phyloP scores from a whole-genome alignment of 2,329 filamentous ascomycete genomes.

The Cytospora piceicola region DNA sequence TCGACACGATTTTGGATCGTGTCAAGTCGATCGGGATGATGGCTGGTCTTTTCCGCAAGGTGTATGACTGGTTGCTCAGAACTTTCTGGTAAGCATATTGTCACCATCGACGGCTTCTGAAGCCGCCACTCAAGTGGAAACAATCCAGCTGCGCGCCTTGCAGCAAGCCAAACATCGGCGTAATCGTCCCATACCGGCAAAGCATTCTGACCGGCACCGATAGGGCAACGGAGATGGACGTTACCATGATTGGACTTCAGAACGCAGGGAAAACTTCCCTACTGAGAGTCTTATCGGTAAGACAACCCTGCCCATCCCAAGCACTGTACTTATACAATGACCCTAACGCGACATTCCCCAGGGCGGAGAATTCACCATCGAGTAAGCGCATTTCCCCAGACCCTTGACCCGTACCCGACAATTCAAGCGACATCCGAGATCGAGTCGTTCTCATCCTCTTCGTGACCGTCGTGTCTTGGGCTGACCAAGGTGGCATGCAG shows the following conservation, averaged over 20 bases:
- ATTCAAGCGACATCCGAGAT: slow-evolving; percentile 3
- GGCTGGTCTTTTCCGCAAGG: slow-evolving; percentile 88
- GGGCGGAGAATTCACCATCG: slow-evolving; percentile 98
- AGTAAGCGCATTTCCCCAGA: slow-evolving; percentile 66
- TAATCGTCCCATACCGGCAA: not conserved
- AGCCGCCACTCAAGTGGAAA: slow-evolving; percentile 32
- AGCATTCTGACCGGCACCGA: slow-evolving; percentile 25
- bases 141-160: slow-evolving; percentile 36
- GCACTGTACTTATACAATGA: not conserved
- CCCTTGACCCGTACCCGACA: slow-evolving; percentile 28
- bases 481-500: slow-evolving; percentile 53
- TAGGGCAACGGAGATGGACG: slow-evolving; percentile 99
- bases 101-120: not conserved
- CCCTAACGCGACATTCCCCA: slow-evolving; percentile 46
- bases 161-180: not conserved
- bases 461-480: slow-evolving; percentile 44
- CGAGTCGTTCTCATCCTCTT: slow-evolving; percentile 21
- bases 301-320: slow-evolving; percentile 42
- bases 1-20: slow-evolving; percentile 8
- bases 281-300: slow-evolving; percentile 90
- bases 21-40: slow-evolving; percentile 56
- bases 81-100: slow-evolving; percentile 81
- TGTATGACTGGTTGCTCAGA: slow-evolving; percentile 98
- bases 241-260: slow-evolving; percentile 97
- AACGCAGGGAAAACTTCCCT: slow-evolving; percentile 98